phyloP scores from a whole-genome alignment of 306 rosid genomes.

The Senna tora region DNA sequence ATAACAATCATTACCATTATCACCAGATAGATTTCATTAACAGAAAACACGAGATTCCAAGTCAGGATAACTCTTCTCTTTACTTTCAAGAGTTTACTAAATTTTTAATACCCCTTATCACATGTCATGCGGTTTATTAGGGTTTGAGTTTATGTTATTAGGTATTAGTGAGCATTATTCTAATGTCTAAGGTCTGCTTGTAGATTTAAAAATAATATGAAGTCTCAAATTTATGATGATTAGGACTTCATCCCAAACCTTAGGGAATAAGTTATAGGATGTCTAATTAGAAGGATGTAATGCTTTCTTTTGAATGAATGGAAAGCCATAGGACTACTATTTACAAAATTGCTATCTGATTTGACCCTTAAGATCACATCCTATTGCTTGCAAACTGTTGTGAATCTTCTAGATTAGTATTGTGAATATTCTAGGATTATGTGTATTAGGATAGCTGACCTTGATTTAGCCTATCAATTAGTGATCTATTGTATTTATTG shows the following conservation, averaged over 20 bases:
- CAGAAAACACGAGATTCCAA: slow-evolving; percentile 25
- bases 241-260: neutral
- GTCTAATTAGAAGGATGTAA: neutral
- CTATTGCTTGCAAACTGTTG: slow-evolving; percentile 22
- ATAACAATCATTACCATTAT: neutral
- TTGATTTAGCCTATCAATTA: no score
- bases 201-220: neutral
- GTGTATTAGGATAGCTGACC: no score
- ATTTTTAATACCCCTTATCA: neutral
- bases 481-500: no score
- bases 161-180: neutral
- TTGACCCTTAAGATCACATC: slow-evolving; percentile 3
- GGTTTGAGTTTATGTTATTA: neutral
- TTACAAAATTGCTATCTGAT: slow-evolving; percentile 15
- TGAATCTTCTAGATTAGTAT: no score
- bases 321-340: neutral
- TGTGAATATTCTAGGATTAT: no score
- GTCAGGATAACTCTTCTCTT: neutral
- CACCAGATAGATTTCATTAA: neutral
- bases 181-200: neutral
- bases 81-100: neutral
- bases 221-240: neutral
- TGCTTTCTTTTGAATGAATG: slow-evolving; percentile 3
- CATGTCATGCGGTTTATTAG: neutral
- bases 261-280: neutral